phyloP scores from a whole-genome alignment of 345 rosid species.

The Balakata baccata region DNA sequence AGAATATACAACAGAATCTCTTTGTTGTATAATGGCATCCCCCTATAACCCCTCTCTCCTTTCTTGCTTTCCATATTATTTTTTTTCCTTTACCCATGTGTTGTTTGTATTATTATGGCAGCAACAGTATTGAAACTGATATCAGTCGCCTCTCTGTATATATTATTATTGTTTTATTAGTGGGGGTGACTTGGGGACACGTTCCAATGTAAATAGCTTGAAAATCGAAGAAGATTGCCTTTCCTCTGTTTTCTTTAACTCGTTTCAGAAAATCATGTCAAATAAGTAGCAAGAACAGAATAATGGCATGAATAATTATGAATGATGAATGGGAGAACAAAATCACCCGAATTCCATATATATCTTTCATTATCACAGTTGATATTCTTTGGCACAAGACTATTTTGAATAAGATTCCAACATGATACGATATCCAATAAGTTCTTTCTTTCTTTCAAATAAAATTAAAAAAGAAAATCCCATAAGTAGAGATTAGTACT shows the following conservation, averaged over 20 bases:
- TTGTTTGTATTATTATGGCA: background rate
- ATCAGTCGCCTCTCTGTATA: background rate
- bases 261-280: background rate
- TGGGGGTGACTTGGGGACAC: background rate
- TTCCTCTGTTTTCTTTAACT: background rate
- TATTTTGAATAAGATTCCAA: background rate
- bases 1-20: constrained; percentile 15
- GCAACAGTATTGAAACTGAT: background rate
- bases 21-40: constrained; percentile 11
- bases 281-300: too few relatives aligned
- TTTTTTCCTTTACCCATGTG: background rate
- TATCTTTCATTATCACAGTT: background rate
- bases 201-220: constrained; percentile 12
- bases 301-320: too few relatives aligned
- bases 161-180: background rate
- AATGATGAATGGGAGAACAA: too few relatives aligned
- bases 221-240: background rate
- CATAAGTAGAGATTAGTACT: background rate
- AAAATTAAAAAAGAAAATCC: too few relatives aligned
- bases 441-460: too few relatives aligned
- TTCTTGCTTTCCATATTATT: background rate
- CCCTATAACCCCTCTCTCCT: background rate
- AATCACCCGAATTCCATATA: too few relatives aligned
- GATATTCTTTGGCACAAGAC: background rate
- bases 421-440: too few relatives aligned